Evolutionary conservation across 345 rosid genomes (phyloP), one percentile per base, ranked within the genome.

Genomic region (Nasturtium officinale): DNA sequence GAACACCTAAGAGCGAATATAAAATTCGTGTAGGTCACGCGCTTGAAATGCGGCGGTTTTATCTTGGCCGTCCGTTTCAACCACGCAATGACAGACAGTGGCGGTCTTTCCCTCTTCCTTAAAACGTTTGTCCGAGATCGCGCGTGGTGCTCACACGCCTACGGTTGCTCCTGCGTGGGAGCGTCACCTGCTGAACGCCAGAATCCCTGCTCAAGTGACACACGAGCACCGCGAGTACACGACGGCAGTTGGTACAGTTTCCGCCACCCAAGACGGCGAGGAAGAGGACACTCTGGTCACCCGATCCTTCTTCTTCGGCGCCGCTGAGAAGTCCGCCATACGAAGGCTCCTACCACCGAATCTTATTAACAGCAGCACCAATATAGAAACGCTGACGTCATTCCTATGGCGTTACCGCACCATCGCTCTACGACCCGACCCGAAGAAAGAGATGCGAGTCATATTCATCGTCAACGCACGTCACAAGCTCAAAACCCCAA

Each of bases 381-480:
- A 37, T 21, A 6, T 78, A 9, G 82, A 80, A 50, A 48, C 10
- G 2, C 18, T 83, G 1, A 72, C 79, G 3, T 71, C 86, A 3
- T 74, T 80, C 50, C 10, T 83, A 3, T 83, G 86, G 86, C 61
- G 75, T 30, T 73, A 67, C 2, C 80, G 81, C 32, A 75, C 86
- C 3, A 3, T 59, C 6, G 82, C 83, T 35, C 28, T 83, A 7
- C 32, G 30, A 28, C 68, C 69, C 2, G 61, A 71, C 45, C 78
- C 72, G 1, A 17, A 67, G 9, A 72, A 74, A n/a, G 78, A 77
- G 42, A 64, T 77, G 69, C 77, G 80, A 1, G 6, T 77, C 5
- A 66, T 75, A 13, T 80, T 77, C 37, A 54, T 71, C 0, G 76
- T 80, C 0, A 83, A 78, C 43, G 53, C 75, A 3, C 80, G 82